Evolutionary conservation across 1,284 basidiomycete genomes (phyloP).

Genomic region (Microbotryum violaceum): DNA sequence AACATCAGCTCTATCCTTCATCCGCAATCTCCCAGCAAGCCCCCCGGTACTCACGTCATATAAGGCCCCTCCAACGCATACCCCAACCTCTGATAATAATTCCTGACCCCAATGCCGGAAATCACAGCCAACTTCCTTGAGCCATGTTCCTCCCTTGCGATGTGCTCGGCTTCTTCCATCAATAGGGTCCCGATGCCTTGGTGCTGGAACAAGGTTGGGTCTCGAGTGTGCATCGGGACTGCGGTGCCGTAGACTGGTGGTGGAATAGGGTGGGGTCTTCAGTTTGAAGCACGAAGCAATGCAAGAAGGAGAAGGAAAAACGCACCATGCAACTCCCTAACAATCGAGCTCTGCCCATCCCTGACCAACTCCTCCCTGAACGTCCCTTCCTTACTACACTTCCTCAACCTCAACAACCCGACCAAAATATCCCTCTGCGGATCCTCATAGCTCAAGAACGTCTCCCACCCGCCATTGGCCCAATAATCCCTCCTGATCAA

Average conservation of each 20-base stretch:
- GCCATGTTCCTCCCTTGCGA: conserved; percentile 95
- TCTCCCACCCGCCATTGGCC: conserved; percentile 96
- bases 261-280: not conserved
- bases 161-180: conserved; percentile 99
- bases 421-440: conserved; percentile 94
- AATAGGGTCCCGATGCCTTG: conserved; percentile 95
- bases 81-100: conserved; percentile 61
- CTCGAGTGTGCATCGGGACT: conserved; percentile 90
- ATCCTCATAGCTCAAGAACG: conserved; percentile 98
- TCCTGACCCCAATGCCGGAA: conserved; percentile 55
- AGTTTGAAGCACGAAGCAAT: not conserved
- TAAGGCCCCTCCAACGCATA: conserved; percentile 95
- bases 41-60: conserved; percentile 49
- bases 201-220: conserved; percentile 91
- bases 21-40: not conserved
- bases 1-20: too few relatives aligned
- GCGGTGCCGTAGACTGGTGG: conserved; percentile 92
- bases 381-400: conserved; percentile 84
- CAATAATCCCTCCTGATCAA: conserved; percentile 94
- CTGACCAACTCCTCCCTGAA: conserved; percentile 87
- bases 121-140: conserved; percentile 93
- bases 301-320: not conserved
- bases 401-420: conserved; percentile 82
- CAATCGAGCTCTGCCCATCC: conserved; percentile 79
- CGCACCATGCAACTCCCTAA: conserved; percentile 62